Conservation (phyloP, 495 filamentous ascomycete species). For the Bacidia gigantensis region DNA sequence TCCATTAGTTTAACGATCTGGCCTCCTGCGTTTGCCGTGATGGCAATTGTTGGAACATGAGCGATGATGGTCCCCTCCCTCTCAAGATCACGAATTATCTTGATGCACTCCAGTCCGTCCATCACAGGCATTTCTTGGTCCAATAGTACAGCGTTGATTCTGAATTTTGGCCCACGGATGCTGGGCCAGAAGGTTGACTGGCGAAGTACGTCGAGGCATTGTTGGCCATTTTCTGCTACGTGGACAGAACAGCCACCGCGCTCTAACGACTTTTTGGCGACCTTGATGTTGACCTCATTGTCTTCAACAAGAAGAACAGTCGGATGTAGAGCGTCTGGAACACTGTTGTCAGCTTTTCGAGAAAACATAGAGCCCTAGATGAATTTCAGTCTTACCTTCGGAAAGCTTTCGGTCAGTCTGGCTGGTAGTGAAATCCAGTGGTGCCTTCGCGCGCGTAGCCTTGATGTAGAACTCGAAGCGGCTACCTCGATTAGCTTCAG, state of each 20-base stretch:
- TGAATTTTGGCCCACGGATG: not conserved
- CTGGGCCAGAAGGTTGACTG: conserved; percentile 18
- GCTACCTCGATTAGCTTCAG: conserved; percentile 56
- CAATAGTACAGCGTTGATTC: conserved; percentile 57
- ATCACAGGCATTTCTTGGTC: conserved; percentile 81
- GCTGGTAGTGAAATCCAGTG: not conserved
- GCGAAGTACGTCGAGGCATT: conserved; percentile 49
- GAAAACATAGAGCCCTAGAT: not conserved
- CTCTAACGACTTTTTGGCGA: conserved; percentile 49
- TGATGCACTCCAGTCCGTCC: conserved; percentile 59
- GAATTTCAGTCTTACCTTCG: not conserved
- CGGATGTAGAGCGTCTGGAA: not conserved
- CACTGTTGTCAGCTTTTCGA: too few relatives aligned
- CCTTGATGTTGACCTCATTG: conserved; percentile 62
- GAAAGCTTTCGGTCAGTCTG: not conserved
- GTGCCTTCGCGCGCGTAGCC: conserved; percentile 33
- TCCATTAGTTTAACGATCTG: conserved; percentile 49
- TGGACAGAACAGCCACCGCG: conserved; percentile 50
- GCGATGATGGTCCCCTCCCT: conserved; percentile 31
- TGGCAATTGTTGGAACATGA: conserved; percentile 61
- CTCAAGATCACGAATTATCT: conserved; percentile 51
- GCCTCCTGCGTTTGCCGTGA: conserved; percentile 59
- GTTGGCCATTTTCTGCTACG: conserved; percentile 60
- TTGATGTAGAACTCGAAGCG: conserved; percentile 78
- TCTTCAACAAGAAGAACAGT: conserved; percentile 67